Conservation (phyloP, 345 rosid genomes). For the Trapa incisa region DNA sequence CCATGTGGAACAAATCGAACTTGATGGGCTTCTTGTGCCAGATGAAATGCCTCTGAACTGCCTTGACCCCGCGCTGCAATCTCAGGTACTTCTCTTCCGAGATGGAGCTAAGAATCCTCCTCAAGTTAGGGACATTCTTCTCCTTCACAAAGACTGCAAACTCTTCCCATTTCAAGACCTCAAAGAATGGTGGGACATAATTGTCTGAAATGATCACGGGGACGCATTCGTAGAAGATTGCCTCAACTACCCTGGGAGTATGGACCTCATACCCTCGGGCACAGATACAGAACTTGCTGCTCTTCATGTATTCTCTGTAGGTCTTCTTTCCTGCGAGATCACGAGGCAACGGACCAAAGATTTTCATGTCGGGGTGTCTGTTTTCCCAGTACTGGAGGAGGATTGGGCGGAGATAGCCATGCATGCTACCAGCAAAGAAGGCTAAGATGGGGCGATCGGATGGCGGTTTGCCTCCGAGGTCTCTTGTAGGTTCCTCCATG, state of each 20-base stretch:
- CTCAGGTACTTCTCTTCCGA: constrained; percentile 45
- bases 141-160: constrained; percentile 71
- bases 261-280: constrained; percentile 87
- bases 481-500: constrained; percentile 35
- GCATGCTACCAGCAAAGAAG: constrained; percentile 86
- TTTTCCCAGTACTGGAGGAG: constrained; percentile 60
- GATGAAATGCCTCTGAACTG: constrained; percentile 71
- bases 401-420: constrained; percentile 64
- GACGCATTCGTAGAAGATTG: constrained; percentile 62
- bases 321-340: constrained; percentile 39
- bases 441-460: constrained; percentile 53
- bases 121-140: constrained; percentile 54
- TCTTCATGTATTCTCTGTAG: constrained; percentile 72
- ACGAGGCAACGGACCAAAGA: constrained; percentile 61
- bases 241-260: constrained; percentile 76
- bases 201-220: constrained; percentile 85
- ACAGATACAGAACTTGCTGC: constrained; percentile 78
- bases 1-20: constrained; percentile 70
- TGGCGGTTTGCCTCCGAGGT: constrained; percentile 60
- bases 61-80: constrained; percentile 54
- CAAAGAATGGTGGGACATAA: constrained; percentile 81
- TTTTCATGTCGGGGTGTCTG: constrained; percentile 67
- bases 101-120: constrained; percentile 52
- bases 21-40: constrained; percentile 74
- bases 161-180: constrained; percentile 65